Base-by-base conservation (phyloP, 1,139 yeast genomes). In the Sugiyamaella paludigena region DNA sequence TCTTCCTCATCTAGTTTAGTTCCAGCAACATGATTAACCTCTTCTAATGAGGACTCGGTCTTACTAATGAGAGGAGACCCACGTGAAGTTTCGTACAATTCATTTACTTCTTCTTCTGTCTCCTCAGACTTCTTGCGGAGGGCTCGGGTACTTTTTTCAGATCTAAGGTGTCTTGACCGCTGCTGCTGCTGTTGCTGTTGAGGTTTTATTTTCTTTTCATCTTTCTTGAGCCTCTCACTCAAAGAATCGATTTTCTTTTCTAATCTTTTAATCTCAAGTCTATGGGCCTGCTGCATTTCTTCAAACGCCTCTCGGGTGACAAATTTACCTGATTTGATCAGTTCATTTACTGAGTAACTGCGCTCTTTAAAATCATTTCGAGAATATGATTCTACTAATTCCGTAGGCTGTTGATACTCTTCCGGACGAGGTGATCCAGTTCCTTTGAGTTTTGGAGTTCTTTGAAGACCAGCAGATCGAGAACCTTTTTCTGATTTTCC, bases 271-370 rank as follows among this genome's bases (percentile, higher is more conserved):
- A 53, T 40, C 15, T 53, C 51, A 19, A 37, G 42, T 2, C 43
- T n/a, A 33, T 48, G 42, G 11, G 39, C 15, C 16, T 34, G 43
- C 16, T 44, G 47, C 43, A 47, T 36, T 12, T 48, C 45, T 15
- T 51, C 56, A 33, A 48, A 51, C 33, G 46, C 48, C 30, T 49
- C 27, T 27, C 39, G 45, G 26, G 59, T 50, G 19, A 58, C 58
- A 44, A 58, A 56, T 35, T 45, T 45, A 16, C 60, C 60, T 1
- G 58, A 51, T 5, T 50, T 45, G 13, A 58, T 16, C 36, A 53
- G 32, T 12, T 53, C 56, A 15, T 45, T 37, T 4, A 53, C 12
- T 9, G 44, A 34, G 29, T 53, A 53, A 9, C 40, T 53, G 34
- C 37, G 46, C 40, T 53, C 56, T 37, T 46, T 44, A 29, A 50